Evolutionary conservation across 805 yeast species (phyloP).

Genomic region (Ogataea nitratoaversa): DNA sequence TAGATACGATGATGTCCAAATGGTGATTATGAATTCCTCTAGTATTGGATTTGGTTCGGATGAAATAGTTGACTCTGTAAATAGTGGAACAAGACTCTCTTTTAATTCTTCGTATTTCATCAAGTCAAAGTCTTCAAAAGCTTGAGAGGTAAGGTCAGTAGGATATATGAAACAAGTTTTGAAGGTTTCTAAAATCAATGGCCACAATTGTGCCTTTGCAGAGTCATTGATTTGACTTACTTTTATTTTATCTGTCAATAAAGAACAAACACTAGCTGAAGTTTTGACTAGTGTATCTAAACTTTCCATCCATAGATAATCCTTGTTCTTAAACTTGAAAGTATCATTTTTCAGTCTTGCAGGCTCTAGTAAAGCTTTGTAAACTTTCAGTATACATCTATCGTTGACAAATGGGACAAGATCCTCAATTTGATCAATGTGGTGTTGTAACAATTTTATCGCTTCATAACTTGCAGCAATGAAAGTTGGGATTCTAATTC

Average conservation of each 20-base stretch:
- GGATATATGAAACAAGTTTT: slow-evolving; percentile 37
- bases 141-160: slow-evolving; percentile 14
- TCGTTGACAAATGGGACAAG: slow-evolving; percentile 39
- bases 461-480: slow-evolving; percentile 53
- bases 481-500: slow-evolving; percentile 55
- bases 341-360: slow-evolving; percentile 41
- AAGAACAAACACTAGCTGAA: slow-evolving; percentile 28
- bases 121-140: slow-evolving; percentile 42
- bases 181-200: slow-evolving; percentile 37
- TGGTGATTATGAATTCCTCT: slow-evolving; percentile 39
- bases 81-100: slow-evolving; percentile 36
- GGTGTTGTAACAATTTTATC: slow-evolving; percentile 35
- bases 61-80: slow-evolving; percentile 25
- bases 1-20: slow-evolving; percentile 58
- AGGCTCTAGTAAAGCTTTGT: slow-evolving; percentile 50
- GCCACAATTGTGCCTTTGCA: slow-evolving; percentile 32
- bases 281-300: slow-evolving; percentile 37
- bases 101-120: slow-evolving; percentile 41
- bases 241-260: slow-evolving; percentile 11
- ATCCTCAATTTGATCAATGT: slow-evolving; percentile 31
- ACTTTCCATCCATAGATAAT: slow-evolving; percentile 54
- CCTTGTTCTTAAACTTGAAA: slow-evolving; percentile 17
- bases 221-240: slow-evolving; percentile 11
- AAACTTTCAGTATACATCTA: slow-evolving; percentile 40
- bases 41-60: slow-evolving; percentile 28